Conservation (phyloP, 371 early-diverging fungal species). For the Apophysomyces sp. region DNA sequence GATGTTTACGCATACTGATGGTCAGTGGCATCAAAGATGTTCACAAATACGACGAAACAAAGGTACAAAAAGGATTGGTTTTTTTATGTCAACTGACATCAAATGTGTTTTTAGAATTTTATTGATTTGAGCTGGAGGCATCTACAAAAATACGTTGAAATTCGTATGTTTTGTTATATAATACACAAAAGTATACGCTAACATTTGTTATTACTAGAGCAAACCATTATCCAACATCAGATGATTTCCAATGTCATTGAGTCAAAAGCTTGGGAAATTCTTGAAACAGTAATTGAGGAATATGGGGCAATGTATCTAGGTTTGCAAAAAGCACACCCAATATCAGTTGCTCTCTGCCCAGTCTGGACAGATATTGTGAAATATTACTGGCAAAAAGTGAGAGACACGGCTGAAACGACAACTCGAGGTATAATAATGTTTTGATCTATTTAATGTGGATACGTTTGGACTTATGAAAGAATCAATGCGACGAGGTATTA, state of each 20-base stretch:
- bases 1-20: constrained; percentile 70
- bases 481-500: constrained; percentile 23
- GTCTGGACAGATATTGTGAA: constrained; percentile 64
- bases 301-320: constrained; percentile 84
- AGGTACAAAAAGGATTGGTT: constrained; percentile 22
- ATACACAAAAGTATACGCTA: no score
- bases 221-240: constrained; percentile 9
- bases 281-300: constrained; percentile 63
- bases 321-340: constrained; percentile 68
- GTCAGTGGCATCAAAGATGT: constrained; percentile 76
- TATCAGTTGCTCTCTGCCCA: constrained; percentile 69
- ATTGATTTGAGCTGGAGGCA: constrained; percentile 52
- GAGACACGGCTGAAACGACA: not conserved
- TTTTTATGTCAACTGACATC: not conserved
- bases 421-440: not conserved
- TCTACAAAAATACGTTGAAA: constrained; percentile 58
- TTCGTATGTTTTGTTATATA: constrained; percentile 48
- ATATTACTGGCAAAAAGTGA: constrained; percentile 71
- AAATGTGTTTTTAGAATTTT: constrained; percentile 29
- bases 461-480: not conserved
- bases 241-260: not conserved
- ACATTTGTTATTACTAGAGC: no score
- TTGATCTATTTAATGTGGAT: not conserved
- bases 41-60: constrained; percentile 60
- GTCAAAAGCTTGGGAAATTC: not conserved